Conservation (phyloP, 768 basidiomycete genomes). For the Dioszegia hungarica region DNA sequence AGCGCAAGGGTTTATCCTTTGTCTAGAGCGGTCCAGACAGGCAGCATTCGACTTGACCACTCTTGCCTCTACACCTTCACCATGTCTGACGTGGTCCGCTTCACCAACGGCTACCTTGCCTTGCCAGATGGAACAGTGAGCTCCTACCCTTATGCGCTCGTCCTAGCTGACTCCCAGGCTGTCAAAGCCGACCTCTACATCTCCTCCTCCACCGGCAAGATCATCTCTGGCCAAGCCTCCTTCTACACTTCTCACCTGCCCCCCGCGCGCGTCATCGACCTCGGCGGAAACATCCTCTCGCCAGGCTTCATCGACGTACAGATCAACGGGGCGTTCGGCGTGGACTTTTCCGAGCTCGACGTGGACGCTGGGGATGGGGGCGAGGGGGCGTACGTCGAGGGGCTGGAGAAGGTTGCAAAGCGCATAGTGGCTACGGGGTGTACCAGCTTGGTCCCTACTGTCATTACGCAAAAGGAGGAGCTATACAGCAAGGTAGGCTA, state of each 20-base stretch:
- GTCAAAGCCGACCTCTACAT: slow-evolving; percentile 22
- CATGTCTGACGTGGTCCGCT: slow-evolving; percentile 58
- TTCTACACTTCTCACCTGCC: slow-evolving; percentile 9
- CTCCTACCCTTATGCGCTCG: background rate
- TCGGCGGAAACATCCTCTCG: slow-evolving; percentile 74
- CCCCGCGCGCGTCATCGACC: slow-evolving; percentile 53
- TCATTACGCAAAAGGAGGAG: slow-evolving; percentile 21
- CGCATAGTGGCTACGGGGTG: slow-evolving; percentile 81
- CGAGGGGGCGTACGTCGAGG: slow-evolving; percentile 55
- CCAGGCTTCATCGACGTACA: slow-evolving; percentile 84
- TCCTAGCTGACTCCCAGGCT: slow-evolving; percentile 5
- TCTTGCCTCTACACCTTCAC: background rate
- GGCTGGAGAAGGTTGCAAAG: slow-evolving; percentile 66
- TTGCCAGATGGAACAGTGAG: slow-evolving; percentile 73
- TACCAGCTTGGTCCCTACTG: slow-evolving; percentile 63
- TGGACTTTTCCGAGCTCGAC: slow-evolving; percentile 42
- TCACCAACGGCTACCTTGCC: slow-evolving; percentile 78
- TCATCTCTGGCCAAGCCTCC: slow-evolving; percentile 52
- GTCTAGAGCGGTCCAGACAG: no score
- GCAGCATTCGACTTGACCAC: no score
- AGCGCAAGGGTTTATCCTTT: no score
- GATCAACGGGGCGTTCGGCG: slow-evolving; percentile 67
- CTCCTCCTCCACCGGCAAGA: slow-evolving; percentile 58
- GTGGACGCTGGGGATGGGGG: slow-evolving; percentile 10
- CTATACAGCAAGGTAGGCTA: slow-evolving; percentile 16